These are phyloP conservation scores for Solanum commersonii DNA, from an alignment of 257 asterid genomes.

Conservation along the genomic window DNA sequence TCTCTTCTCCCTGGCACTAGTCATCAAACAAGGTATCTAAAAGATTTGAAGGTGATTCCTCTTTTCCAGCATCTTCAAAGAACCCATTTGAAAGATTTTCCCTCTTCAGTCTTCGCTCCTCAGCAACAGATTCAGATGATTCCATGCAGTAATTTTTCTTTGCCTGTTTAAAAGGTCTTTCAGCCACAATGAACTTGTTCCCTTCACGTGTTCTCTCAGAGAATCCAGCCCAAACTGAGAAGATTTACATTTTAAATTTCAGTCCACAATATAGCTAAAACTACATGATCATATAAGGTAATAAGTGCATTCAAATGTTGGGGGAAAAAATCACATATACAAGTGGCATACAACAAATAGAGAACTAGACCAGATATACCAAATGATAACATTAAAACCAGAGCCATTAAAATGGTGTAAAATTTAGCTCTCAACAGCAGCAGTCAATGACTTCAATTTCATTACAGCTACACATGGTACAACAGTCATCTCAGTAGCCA, in stretches of 20 bases:
- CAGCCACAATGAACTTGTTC: conserved; percentile 77
- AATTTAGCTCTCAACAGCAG: neutral
- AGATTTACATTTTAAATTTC: neutral
- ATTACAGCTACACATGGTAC: neutral
- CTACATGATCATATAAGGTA: neutral
- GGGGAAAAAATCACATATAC: neutral
- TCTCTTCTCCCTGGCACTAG: conserved; percentile 4
- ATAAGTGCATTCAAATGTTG: neutral
- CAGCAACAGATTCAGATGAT: conserved; percentile 63
- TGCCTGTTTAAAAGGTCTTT: conserved; percentile 48
- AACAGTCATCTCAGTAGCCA: neutral
- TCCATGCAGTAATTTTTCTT: conserved; percentile 47
- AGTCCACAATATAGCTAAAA: neutral
- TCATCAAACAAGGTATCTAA: conserved; percentile 60
- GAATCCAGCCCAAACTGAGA: conserved; percentile 96
- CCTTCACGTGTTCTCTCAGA: conserved; percentile 94
- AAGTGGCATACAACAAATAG: neutral
- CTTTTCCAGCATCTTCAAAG: conserved; percentile 40
- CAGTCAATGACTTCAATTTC: neutral
- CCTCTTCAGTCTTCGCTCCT: conserved; percentile 66
- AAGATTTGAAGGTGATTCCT: conserved; percentile 56
- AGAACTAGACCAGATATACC: neutral
- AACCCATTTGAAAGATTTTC: conserved; percentile 48
- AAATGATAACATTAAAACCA: neutral
- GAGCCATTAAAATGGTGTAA: neutral